phyloP scores from a whole-genome alignment of 2,329 filamentous ascomycete genomes.

The Nothomitra cinnamomea region DNA sequence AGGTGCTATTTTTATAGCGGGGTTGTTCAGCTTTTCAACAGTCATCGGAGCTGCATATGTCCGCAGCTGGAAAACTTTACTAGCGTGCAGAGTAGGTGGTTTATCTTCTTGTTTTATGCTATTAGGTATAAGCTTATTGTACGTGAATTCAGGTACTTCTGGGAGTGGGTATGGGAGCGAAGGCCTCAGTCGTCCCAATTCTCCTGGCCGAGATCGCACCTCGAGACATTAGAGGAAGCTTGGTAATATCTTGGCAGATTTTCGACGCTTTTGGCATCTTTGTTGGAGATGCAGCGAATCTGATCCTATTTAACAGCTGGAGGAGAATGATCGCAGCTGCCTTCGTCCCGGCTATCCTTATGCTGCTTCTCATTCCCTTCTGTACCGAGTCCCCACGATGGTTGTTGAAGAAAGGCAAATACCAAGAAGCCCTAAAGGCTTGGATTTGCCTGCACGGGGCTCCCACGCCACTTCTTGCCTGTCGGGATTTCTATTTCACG shows the following conservation, averaged over 20 bases:
- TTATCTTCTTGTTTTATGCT: no score
- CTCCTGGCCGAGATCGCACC: background rate
- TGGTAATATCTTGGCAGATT: conserved; percentile 19
- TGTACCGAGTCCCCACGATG: background rate
- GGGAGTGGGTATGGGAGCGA: conserved; percentile 3
- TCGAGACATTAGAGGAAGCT: background rate
- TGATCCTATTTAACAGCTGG: background rate
- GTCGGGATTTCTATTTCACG: no score
- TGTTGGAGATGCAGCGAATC: background rate
- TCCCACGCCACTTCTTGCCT: no score
- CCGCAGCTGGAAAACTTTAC: background rate
- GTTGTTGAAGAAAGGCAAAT: conserved; percentile 1
- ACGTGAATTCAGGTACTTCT: no score
- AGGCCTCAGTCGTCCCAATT: background rate
- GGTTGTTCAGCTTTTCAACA: background rate
- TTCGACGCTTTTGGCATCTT: conserved; percentile 17
- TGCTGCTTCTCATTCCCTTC: background rate
- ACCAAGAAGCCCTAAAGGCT: background rate
- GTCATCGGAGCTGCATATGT: background rate
- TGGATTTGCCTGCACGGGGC: no score
- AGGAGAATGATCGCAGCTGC: background rate
- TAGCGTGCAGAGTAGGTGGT: background rate
- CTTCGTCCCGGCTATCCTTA: background rate
- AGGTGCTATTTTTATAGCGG: background rate
- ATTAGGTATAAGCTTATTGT: no score